These are phyloP conservation scores for Logfia minima DNA, from an alignment of 129 eudicot species.

Conservation along the genomic window DNA sequence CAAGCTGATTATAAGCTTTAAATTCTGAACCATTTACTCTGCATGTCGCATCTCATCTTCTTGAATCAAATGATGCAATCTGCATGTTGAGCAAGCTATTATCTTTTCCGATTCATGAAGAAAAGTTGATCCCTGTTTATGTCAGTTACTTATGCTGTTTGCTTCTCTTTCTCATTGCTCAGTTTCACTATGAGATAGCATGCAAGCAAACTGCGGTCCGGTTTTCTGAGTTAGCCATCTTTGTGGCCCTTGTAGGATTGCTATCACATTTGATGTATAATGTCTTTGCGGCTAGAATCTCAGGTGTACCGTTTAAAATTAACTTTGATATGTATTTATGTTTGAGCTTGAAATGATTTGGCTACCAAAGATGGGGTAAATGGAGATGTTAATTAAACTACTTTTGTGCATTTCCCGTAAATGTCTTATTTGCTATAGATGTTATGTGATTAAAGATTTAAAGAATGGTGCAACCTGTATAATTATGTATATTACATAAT, in stretches of 20 bases:
- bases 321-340: not conserved
- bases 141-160: not conserved
- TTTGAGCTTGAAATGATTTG: not conserved
- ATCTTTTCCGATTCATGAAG: not conserved
- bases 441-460: too few relatives aligned
- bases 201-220: not conserved
- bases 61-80: not conserved
- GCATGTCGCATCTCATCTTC: not conserved
- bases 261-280: not conserved
- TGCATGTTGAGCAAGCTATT: not conserved
- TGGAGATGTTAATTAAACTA: not conserved
- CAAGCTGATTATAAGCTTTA: not conserved
- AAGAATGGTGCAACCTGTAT: too few relatives aligned
- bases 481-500: too few relatives aligned
- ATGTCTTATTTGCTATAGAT: too few relatives aligned
- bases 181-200: not conserved
- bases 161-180: not conserved
- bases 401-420: not conserved
- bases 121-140: constrained; percentile 6
- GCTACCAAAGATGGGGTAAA: not conserved
- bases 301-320: not conserved
- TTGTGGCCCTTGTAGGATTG: not conserved
- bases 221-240: not conserved
- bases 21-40: not conserved
- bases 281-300: not conserved